Evolutionary conservation across 2,329 filamentous ascomycete species (phyloP).

Genomic region (Fusarium devonianum): DNA sequence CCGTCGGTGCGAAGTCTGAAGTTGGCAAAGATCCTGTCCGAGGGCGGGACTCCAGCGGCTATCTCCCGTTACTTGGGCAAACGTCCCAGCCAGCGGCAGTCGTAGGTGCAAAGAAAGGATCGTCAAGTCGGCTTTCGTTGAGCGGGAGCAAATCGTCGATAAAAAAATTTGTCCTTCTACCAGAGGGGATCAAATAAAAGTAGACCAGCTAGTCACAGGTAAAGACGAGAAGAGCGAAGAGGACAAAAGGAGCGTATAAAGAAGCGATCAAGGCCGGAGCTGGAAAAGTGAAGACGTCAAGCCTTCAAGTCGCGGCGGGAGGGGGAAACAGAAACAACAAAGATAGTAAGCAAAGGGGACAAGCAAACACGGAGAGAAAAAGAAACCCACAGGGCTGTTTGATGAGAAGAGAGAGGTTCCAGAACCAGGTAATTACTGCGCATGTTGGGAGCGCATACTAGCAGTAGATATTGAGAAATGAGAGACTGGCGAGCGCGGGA

Average conservation of each 20-base stretch:
- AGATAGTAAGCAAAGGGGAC: slow-evolving; percentile 5
- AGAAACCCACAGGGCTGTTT: slow-evolving; percentile 8
- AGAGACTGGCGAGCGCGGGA: slow-evolving; percentile 11
- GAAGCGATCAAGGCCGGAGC: slow-evolving; percentile 23
- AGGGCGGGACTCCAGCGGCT: slow-evolving; percentile 4
- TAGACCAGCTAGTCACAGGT: neutral
- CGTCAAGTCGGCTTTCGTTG: slow-evolving; percentile 5
- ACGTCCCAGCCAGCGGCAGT: neutral
- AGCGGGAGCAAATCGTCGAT: neutral
- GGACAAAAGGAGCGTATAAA: slow-evolving; percentile 23
- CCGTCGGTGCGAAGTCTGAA: too few relatives aligned
- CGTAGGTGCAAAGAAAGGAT: neutral
- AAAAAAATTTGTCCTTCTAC: neutral
- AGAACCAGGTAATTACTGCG: slow-evolving; percentile 11
- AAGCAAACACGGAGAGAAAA: slow-evolving; percentile 7
- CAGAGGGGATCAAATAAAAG: slow-evolving; percentile 1
- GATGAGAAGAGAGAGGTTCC: slow-evolving; percentile 14
- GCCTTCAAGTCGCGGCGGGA: slow-evolving; percentile 29
- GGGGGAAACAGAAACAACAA: slow-evolving; percentile 15
- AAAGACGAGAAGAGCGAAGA: neutral
- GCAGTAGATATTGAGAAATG: slow-evolving; percentile 1
- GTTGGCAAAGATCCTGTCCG: too few relatives aligned
- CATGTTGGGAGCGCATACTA: slow-evolving; percentile 4
- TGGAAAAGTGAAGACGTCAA: slow-evolving; percentile 33
- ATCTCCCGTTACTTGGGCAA: slow-evolving; percentile 7